phyloP scores from a whole-genome alignment of 371 early-diverging fungal species.

The Globomyces sp. region DNA sequence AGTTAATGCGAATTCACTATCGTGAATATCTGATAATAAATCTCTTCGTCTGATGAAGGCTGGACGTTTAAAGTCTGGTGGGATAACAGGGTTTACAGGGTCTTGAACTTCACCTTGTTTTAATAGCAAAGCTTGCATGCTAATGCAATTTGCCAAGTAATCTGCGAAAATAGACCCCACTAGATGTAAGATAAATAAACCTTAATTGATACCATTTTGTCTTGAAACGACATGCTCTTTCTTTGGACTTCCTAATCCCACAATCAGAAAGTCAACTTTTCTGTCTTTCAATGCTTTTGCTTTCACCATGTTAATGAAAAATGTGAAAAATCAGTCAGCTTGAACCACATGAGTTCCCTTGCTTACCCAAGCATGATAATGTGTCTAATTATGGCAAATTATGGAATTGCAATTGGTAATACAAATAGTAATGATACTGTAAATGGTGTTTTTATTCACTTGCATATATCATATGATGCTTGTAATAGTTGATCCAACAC shows the following conservation, averaged over 20 bases:
- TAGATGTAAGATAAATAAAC: constrained; percentile 8
- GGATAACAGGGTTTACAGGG: constrained; percentile 18
- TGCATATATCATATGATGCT: background rate
- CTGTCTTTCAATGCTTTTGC: background rate
- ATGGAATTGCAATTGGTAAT: too few species aligned
- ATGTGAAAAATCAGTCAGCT: background rate
- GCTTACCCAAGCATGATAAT: background rate
- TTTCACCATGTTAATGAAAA: background rate
- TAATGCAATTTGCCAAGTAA: constrained; percentile 53
- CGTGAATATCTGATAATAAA: constrained; percentile 46
- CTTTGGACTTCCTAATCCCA: constrained; percentile 53
- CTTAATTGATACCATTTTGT: constrained; percentile 48
- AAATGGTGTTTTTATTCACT: background rate
- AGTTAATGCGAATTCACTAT: constrained; percentile 42
- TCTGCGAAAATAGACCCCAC: constrained; percentile 56
- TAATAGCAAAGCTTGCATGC: constrained; percentile 28
- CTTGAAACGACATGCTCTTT: constrained; percentile 45
- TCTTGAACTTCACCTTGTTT: constrained; percentile 26
- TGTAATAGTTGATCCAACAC: too few species aligned
- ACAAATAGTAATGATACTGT: background rate
- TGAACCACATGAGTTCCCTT: background rate
- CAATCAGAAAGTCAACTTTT: constrained; percentile 48
- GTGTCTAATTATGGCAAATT: background rate
- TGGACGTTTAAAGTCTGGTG: constrained; percentile 11
- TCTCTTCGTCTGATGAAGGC: constrained; percentile 3